Percentiles rank a stretch among this genome's conserved stretches.
Conservation (phyloP, 371 early-diverging fungal species). For the Lichtheimia ornata region DNA sequence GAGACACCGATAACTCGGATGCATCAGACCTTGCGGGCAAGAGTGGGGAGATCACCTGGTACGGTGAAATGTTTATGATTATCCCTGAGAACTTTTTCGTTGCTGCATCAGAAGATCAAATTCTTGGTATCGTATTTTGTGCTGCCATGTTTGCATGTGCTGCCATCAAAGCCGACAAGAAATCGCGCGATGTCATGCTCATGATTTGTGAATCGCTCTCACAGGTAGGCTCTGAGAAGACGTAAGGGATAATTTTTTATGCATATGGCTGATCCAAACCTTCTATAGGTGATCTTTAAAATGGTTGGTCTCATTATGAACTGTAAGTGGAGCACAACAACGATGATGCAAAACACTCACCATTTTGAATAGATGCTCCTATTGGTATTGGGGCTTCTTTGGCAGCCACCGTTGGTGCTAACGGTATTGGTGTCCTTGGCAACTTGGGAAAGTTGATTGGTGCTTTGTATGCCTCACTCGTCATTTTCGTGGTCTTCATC, state of each 20-base stretch:
- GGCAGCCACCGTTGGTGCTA: conserved; percentile 69
- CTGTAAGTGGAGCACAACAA: conserved; percentile 27
- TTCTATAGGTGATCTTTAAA: conserved; percentile 65
- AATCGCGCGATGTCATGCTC: conserved; percentile 59
- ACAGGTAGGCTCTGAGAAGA: conserved; percentile 19
- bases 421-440: conserved; percentile 64
- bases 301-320: conserved; percentile 70
- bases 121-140: conserved; percentile 71
- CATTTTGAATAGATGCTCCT: conserved; percentile 55
- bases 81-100: conserved; percentile 59
- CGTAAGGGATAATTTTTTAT: background rate
- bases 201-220: conserved; percentile 60
- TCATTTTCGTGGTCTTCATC: conserved; percentile 61
- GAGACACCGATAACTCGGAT: conserved; percentile 20
- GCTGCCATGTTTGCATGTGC: conserved; percentile 73
- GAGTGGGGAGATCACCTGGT: conserved; percentile 54
- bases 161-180: conserved; percentile 55
- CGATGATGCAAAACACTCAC: background rate
- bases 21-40: conserved; percentile 21
- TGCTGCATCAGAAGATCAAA: conserved; percentile 53
- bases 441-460: conserved; percentile 74
- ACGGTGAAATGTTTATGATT: conserved; percentile 55
- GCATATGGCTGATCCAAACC: background rate
- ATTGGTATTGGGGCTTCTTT: conserved; percentile 73
- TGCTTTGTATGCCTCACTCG: conserved; percentile 62